Evolutionary conservation across 2,329 filamentous ascomycete species (phyloP), one percentile per base, ranked within the genome.

Genomic region (Dothistroma pini): DNA sequence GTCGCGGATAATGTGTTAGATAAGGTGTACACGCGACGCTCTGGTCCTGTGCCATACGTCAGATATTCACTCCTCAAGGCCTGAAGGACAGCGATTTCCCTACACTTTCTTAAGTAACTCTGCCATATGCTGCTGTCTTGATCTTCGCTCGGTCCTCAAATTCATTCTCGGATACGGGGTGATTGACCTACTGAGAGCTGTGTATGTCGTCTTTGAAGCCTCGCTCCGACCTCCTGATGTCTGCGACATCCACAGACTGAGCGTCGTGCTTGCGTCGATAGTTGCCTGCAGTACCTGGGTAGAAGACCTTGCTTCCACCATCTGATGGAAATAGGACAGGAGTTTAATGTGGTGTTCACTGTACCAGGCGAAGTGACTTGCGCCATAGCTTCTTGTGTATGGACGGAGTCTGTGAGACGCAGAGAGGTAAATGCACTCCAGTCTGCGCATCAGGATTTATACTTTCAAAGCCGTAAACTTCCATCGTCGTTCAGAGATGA

Each of bases 101-200:
- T 35, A 57, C 55, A 19, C 44, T 22, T 44, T 51, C 44, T 35
- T 57, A 2, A 57, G 19, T 25, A 57, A 25, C 10, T 51, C 55
- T 32, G 19, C 35, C 6, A 44, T 57, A 57, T 6, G 35, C 55
- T 11, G 48, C 16, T 19, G 32, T 29, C 19, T 57, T 57, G 38
- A 51, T 22, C 16, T n/a, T 21, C 14, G 56, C 51, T 7, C 41
- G 35, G 29, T 62, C 52, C 8, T 32, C 14, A 22, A 47, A 58
- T 12, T 51, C 4, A 32, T 55, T 12, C 16, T 31, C 16, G n/a
- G 21, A 10, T 9, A 38, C 29, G 29, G 50, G 32, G 21, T 38
- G 34, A 4, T 54, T 44, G 9, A 60, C 44, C 12, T 57, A 44
- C 22, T 62, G 44, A 53, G 59, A 62, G 34, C 60, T 56, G 29